Evolutionary conservation across 768 basidiomycete genomes (phyloP), one percentile per base, ranked within the genome.

Genomic region (Lentinula sp.): DNA sequence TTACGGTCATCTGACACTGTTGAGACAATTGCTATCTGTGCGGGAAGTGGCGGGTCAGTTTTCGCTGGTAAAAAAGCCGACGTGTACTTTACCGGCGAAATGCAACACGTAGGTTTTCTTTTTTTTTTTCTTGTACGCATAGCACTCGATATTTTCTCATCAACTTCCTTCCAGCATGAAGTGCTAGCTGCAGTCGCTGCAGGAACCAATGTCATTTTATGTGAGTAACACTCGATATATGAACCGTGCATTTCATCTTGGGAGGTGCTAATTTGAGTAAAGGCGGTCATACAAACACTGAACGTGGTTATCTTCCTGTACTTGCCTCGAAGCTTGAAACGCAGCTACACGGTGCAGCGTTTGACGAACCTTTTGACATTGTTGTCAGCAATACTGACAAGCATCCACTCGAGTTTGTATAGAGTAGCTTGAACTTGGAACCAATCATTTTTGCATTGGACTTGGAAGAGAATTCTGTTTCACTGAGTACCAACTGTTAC

Each of bases 271-370:
- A 16, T 42, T 8, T 15, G 13, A n/a, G 16, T 48, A 42, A 65
- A 92, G 91, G 90, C 70, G 92, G 92, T 16, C 96, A 98, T 74
- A 90, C 93, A 15, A 95, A 95, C 74, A 95, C 95, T 48, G 96
- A 98, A 76, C 90, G 95, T 36, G 93, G 93, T 0, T 98, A 93
- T 74, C 87, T 98, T 59, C 84, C 87, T 16, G 76, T 84, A 23
- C 82, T 98, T 36, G 86, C 87, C 42, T 72, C 77, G 12, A 87
- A 85, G 73, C 77, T 98, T 63, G 69, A 72, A 62, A 65, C 69
- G 52, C 83, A 87, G 70, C 75, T 90, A 62, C 72, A 66, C 42
- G 71, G 73, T 48, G 67, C 73, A 55, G 71, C 71, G 18, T 70
- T 66, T 62, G 67, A 65, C 62, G 72, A 69, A 41, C 79, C 74